Evolutionary conservation across 345 rosid species (phyloP).

Genomic region (Eucalyptus cloeziana): DNA sequence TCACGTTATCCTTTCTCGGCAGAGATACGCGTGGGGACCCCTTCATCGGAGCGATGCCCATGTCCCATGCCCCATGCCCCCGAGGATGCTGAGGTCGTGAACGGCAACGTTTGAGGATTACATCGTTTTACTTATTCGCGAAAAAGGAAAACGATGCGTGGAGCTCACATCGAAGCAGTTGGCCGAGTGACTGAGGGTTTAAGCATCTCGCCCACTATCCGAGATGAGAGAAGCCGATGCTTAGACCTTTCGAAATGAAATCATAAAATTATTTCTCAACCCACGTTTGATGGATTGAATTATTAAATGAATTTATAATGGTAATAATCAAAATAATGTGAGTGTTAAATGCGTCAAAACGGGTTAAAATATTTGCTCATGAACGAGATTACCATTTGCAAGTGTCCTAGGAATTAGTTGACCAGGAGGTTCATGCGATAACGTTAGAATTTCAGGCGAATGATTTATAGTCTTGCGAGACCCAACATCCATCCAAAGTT

Average conservation of each 20-base stretch:
- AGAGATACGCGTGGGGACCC: not conserved
- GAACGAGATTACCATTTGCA: not conserved
- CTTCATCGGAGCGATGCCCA: not conserved
- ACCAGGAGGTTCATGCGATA: not conserved
- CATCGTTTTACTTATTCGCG: not conserved
- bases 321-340: no score
- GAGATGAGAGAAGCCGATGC: no score
- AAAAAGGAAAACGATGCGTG: not conserved
- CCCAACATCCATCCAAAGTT: not conserved
- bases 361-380: no score
- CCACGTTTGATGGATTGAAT: no score
- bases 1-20: not conserved
- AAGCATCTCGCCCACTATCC: no score
- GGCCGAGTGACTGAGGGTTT: not conserved
- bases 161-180: not conserved
- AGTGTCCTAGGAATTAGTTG: not conserved
- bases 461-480: accelerated
- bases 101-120: not conserved
- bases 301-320: no score
- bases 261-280: no score
- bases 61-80: not conserved
- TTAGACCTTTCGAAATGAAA: no score
- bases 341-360: accelerated
- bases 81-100: not conserved
- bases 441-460: no score